These are phyloP conservation scores for Lentinus brumalis DNA, from an alignment of 768 basidiomycete genomes.

Conservation along the genomic window DNA sequence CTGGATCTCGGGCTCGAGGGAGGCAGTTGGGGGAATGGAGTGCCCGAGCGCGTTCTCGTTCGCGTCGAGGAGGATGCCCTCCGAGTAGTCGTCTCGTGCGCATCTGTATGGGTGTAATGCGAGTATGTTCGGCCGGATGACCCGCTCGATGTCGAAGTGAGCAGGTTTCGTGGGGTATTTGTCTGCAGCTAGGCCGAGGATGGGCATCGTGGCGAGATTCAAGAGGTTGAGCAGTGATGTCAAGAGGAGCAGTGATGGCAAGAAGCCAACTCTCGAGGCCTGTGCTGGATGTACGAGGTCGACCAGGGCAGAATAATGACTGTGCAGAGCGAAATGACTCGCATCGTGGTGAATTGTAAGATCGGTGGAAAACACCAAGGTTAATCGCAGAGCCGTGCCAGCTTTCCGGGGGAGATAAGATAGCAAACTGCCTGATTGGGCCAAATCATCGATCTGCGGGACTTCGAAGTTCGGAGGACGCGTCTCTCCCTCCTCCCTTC, in stretches of 20 bases:
- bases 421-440: background rate
- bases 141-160: slow-evolving; percentile 83
- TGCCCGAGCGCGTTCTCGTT: slow-evolving; percentile 97
- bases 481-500: no score
- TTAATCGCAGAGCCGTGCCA: background rate
- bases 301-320: background rate
- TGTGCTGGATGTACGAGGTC: background rate
- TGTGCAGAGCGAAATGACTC: slow-evolving; percentile 8
- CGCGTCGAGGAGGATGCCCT: slow-evolving; percentile 92
- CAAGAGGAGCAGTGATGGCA: no score
- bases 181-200: slow-evolving; percentile 58
- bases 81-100: slow-evolving; percentile 92
- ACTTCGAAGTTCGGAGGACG: no score
- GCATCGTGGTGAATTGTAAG: background rate
- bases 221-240: background rate
- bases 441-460: no score
- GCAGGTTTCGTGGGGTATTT: slow-evolving; percentile 52
- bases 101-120: slow-evolving; percentile 91
- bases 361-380: background rate
- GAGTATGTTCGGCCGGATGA: slow-evolving; percentile 94
- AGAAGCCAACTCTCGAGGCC: no score
- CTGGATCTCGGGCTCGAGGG: slow-evolving; percentile 38
- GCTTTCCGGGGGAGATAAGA: slow-evolving; percentile 11
- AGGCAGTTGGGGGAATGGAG: slow-evolving; percentile 54
- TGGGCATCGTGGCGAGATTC: slow-evolving; percentile 47